Conservation (phyloP, 148 eudicot genomes). For the Bassia scoparia region DNA sequence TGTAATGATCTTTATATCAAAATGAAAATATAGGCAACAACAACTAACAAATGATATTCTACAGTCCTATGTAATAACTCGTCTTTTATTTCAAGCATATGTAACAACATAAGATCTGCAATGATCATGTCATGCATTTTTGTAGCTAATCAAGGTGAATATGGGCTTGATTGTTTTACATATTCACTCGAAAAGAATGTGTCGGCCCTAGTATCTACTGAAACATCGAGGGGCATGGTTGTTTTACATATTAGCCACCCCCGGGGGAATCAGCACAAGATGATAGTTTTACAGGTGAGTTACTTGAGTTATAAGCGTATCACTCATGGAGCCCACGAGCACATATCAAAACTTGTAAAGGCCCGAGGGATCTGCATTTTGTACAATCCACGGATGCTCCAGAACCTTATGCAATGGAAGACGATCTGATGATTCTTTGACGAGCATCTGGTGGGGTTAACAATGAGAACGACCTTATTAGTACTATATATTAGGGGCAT, state of each 20-base stretch:
- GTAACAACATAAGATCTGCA: neutral
- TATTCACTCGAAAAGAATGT: conserved; percentile 16
- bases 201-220: conserved; percentile 10
- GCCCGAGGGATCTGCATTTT: conserved; percentile 89
- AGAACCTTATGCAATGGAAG: conserved; percentile 84
- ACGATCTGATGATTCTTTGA: conserved; percentile 73
- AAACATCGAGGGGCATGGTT: conserved; percentile 1
- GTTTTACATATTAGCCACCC: conserved; percentile 17
- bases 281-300: conserved; percentile 5
- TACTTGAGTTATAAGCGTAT: conserved; percentile 12
- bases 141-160: conserved; percentile 21
- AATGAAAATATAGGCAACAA: too few species aligned
- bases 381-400: conserved; percentile 95
- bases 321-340: neutral
- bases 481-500: neutral
- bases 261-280: neutral
- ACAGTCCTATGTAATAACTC: too few species aligned
- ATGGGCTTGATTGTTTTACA: neutral
- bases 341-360: conserved; percentile 46
- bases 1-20: too few species aligned
- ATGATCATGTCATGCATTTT: conserved; percentile 3
- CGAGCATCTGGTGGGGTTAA: conserved; percentile 66
- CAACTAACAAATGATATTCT: too few species aligned
- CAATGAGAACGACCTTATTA: neutral
- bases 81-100: neutral